Base-by-base conservation (phyloP, 2,329 filamentous ascomycete species). In the Plectosphaerella sp. region DNA sequence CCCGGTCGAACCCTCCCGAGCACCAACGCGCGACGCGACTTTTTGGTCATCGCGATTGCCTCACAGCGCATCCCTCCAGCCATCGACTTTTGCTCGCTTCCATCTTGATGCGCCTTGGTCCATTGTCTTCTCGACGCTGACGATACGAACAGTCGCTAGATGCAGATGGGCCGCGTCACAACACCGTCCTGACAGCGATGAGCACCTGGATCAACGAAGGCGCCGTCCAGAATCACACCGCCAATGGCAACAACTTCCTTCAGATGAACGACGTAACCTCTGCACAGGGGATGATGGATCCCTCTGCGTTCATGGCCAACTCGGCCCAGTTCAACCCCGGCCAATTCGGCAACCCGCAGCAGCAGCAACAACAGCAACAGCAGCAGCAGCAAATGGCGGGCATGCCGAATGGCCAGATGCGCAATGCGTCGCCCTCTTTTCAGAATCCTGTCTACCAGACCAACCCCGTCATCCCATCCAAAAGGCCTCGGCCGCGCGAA, bases 381-480 rank as follows among this genome's bases (percentile, higher is more conserved):
- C 56, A 61, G 51, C 52, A 58, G 49, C 71, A 71, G 55, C 79
- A 81, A 66, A 77, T 82, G 71, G 71, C 74, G 55, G 75, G 70
- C 64, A 88, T 93, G 82, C 89, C 89, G 68, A 94, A 93, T 75
- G 88, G 89, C 72, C 83, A 79, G 63, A 87, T 89, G 77, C 89
- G 90, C 78, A 92, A 91, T 71, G 85, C 84, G 55, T 92, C 90
- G 50, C 88, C 89, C 45, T 84, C 84, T 54, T 93, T 89, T 69
- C 82, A 87, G 64, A 89, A 88, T 64, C 82, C 87, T 55, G 82
- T 83, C 63, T 95, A 93, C 75, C 88, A 91, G 67, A 90, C 90
- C 60, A 93, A 89, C 72, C 80, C 88, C 47, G 85, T 96, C 63
- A 86, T 96, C 60, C 93, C 93, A 53, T 93, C 92, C 20, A 99